Base-by-base conservation (phyloP, 768 basidiomycete genomes). In the Hypsizygus marmoreus region DNA sequence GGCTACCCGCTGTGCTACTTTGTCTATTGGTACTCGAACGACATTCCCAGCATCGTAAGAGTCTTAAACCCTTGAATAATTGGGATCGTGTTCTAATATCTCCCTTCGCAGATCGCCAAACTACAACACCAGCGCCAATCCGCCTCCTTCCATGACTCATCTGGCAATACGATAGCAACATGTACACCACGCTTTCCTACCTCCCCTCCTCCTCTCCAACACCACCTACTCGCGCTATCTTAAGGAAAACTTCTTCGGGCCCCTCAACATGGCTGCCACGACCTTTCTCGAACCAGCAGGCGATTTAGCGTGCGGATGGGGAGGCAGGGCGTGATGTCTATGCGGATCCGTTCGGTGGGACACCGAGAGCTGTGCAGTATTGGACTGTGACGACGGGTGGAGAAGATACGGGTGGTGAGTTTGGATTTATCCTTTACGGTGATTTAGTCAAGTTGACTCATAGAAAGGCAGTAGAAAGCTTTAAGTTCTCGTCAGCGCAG, bases 401-500 rank as follows among this genome's bases (percentile, higher is more conserved):
- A 17, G 59, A 61, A 43, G 55, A 59, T 31, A 54, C 50, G 38
- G 58, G 52, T 31, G 32, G 51, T 59, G 49, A 31, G 56, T 37
- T 12, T 6, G 7, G 39, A 11, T 26, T 3, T 11, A 9, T n/a
- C 22, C 10, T 10, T 47, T 20, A 34, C 26, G 13, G n/a, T n/a
- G n/a, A n/a, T n/a, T 16, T 14, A 22, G 14, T 29, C n/a, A n/a
- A 64, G 64, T 54, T 11, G 38, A 49, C 16, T 53, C 60, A 20
- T 63, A 62, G 12, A 48, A 59, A 24, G 65, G 63, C 13, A 63
- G 65, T 11, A n/a, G n/a, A n/a, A n/a, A n/a, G n/a, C n/a, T n/a
- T n/a, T n/a, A n/a, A n/a, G 52, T 66, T 4, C 62, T 66, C 9
- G 58, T 44, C 10, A 59, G 47, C 23, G 59, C 63, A 1, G 50